Conservation (phyloP, 495 filamentous ascomycete genomes). For the Ramalina intermedia region DNA sequence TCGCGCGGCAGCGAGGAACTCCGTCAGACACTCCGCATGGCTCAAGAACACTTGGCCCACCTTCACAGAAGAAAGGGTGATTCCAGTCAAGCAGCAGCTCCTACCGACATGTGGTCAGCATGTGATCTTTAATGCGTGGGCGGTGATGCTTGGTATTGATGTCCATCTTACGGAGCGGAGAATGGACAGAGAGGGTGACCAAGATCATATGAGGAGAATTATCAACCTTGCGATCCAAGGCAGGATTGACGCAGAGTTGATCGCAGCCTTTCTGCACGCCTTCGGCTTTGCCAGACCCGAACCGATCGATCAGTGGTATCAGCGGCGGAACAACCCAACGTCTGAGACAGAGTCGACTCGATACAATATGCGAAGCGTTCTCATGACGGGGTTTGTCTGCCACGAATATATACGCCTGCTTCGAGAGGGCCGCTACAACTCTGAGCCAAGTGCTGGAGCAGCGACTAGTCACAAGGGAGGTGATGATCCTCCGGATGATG, state of each 20-base stretch:
- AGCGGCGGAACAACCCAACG: too few species aligned
- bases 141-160: slow-evolving; percentile 8
- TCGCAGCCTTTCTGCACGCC: background rate
- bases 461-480: too few species aligned
- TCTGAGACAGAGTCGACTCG: too few species aligned
- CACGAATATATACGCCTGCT: too few species aligned
- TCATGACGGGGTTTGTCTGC: too few species aligned
- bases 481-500: too few species aligned
- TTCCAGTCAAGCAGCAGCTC: background rate
- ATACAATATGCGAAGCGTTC: too few species aligned
- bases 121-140: slow-evolving; percentile 12
- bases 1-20: background rate
- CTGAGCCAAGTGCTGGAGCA: too few species aligned
- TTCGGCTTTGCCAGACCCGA: background rate
- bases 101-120: slow-evolving; percentile 5
- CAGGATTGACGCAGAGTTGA: background rate
- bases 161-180: background rate
- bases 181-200: background rate
- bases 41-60: background rate
- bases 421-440: too few species aligned
- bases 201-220: background rate
- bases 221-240: background rate
- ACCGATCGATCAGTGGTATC: too few species aligned
- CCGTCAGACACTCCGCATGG: slow-evolving; percentile 6
- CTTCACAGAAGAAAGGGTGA: background rate